Evolutionary conservation across 1,284 basidiomycete species (phyloP), one percentile per base, ranked within the genome.

Genomic region (Heterobasidion parviporum): DNA sequence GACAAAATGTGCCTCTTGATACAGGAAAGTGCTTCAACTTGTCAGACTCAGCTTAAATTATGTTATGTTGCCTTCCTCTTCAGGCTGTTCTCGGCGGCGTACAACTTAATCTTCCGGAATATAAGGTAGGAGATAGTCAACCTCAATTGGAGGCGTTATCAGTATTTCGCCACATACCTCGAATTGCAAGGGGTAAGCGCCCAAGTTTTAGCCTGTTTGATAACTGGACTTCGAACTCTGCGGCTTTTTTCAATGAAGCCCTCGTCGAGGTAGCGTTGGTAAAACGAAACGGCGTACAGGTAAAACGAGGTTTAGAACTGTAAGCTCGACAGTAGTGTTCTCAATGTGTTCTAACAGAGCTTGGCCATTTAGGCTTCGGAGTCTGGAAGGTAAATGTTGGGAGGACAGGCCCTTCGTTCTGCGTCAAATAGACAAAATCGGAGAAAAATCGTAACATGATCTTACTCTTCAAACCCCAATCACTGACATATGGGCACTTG

Each of bases 371-470:
- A 92, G 89, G 48, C 67, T 85, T 49, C 80, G 89, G 35, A 87
- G 85, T 63, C 67, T 94, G 46, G 80, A 74, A 56, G 89, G 88
- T 10, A 92, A 85, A 63, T 83, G 88, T 50, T 94, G 91, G 91
- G 91, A 94, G 63, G 89, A 91, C 63, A 75, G 89, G 41, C 86
- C 90, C 12, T 73, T 84, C 18, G 87, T 92, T 14, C 73, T 94
- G 56, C 79, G 85, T 52, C 91, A 94, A 65, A 78, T 94, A 50
- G 85, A 89, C 49, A 81, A 85, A 20, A 85, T 94, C 51, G 91
- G 91, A 45, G 89, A 92, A 64, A 92, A 91, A 78, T 91, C 88
- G 89, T 91, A 57, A 66, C 84, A 70, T 20, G 57, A 32, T 32
- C 5, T 3, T n/a, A 15, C n/a, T 6, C 32, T 26, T 7, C 36